Evolutionary conservation across 306 rosid genomes (phyloP), one percentile per base, ranked within the genome.

Genomic region (Quercus engelmannii): DNA sequence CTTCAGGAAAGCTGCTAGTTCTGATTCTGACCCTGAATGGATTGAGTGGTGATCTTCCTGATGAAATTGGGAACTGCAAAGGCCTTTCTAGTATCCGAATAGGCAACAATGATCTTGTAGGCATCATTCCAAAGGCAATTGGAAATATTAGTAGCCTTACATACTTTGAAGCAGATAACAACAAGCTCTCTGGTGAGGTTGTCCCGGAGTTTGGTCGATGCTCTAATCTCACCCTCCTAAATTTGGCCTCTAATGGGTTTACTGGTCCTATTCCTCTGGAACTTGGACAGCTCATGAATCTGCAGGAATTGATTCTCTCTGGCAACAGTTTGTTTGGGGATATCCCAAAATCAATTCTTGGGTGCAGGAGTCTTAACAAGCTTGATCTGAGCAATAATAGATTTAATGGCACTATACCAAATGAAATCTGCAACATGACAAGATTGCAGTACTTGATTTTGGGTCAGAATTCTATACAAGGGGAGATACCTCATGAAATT

Each of bases 291-390:
- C 97, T 96, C 28, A 81, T 89, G 96, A 91, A 89, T 83, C 87
- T 96, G 67, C 99, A 96, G 92, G 99, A 96, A 73, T 84, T 96
- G 25, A 96, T 96, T 85, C 92, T 96, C 75, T 93, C 98, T 5
- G 92, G 91, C 35, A 96, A 96, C 74, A 85, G 84, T 76, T 82
- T 96, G 51, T 90, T 83, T 75, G 99, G 99, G 25, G 97, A 90
- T 51, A 93, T 96, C 69, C 98, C 99, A 5, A 81, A 75, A 57
- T 78, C 96, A 18, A 83, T 96, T 87, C 85, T 96, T n/a, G 78
- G 85, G 67, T 93, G 97, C 85, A 93, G 87, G 76, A 96, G 73
- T 85, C 99, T 96, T 41, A 96, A 91, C 87, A 96, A 96, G 89
- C 98, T 96, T 58, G 99, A 93, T 85, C 87, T 96, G 35, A 93